Conservation (phyloP, 257 asterid genomes). For the Solanum tarijense region DNA sequence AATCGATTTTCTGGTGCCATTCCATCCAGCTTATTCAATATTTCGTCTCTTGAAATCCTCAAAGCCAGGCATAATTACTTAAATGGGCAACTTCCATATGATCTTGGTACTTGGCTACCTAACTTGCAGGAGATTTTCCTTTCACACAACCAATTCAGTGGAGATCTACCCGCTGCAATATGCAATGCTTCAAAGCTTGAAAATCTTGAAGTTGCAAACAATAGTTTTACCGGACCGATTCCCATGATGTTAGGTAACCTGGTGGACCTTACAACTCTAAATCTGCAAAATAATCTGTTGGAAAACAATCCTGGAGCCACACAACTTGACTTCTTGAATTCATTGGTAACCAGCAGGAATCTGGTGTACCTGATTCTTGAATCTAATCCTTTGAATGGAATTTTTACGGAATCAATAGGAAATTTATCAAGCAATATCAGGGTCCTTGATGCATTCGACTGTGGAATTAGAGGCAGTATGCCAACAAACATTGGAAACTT, state of each 20-base stretch:
- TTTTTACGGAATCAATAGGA: conserved; percentile 13
- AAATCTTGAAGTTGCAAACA: conserved; percentile 19
- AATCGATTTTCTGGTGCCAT: conserved; percentile 22
- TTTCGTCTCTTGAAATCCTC: conserved; percentile 21
- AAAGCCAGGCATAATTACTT: conserved; percentile 19
- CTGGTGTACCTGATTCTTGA: conserved; percentile 16
- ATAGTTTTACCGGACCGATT: conserved; percentile 25
- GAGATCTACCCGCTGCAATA: conserved; percentile 26
- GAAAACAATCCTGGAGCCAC: conserved; percentile 9
- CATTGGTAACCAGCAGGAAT: conserved; percentile 18
- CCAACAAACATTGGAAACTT: conserved; percentile 28
- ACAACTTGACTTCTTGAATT: conserved; percentile 24
- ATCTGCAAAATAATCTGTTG: conserved; percentile 15
- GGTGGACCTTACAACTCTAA: conserved; percentile 13
- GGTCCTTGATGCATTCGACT: conserved; percentile 13
- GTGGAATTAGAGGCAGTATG: conserved; percentile 23
- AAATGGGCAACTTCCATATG: conserved; percentile 24
- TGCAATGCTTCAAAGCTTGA: conserved; percentile 26
- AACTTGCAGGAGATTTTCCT: conserved; percentile 25
- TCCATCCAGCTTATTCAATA: conserved; percentile 23
- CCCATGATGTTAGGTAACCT: conserved; percentile 32
- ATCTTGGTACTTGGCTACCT: conserved; percentile 31
- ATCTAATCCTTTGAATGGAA: conserved; percentile 24
- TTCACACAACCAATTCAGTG: conserved; percentile 31
- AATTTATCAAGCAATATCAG: conserved; percentile 12